Evolutionary conservation across 305 asterid genomes (phyloP).

Genomic region (Fraxinus sp.): DNA sequence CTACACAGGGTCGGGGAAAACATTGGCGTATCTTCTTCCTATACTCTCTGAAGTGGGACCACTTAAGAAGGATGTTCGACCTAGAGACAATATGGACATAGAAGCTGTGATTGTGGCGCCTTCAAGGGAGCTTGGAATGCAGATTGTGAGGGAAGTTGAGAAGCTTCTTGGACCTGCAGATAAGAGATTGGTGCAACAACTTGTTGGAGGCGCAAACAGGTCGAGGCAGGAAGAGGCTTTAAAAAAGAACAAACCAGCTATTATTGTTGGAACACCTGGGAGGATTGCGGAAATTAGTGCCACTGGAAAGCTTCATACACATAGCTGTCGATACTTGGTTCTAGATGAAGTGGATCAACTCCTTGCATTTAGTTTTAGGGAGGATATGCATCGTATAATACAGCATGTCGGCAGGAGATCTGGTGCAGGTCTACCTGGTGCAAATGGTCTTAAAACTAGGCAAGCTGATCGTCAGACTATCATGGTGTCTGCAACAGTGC

Average conservation of each 20-base stretch:
- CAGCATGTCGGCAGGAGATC: slow-evolving; percentile 86
- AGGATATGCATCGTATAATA: slow-evolving; percentile 82
- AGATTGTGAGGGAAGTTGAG: slow-evolving; percentile 91
- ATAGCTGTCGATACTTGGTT: slow-evolving; percentile 71
- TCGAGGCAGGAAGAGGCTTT: slow-evolving; percentile 95
- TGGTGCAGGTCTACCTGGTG: slow-evolving; percentile 39
- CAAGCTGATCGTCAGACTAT: slow-evolving; percentile 61
- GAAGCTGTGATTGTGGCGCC: slow-evolving; percentile 95
- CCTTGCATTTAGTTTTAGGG: slow-evolving; percentile 82
- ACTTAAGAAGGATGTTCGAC: slow-evolving; percentile 39
- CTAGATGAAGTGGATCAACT: slow-evolving; percentile 95
- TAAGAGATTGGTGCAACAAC: slow-evolving; percentile 85
- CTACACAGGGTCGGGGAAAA: slow-evolving; percentile 95
- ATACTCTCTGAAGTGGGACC: slow-evolving; percentile 71
- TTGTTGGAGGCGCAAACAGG: slow-evolving; percentile 93
- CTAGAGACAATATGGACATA: slow-evolving; percentile 43
- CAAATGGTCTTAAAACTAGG: slow-evolving; percentile 29
- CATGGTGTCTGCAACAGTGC: slow-evolving; percentile 97
- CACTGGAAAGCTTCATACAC: slow-evolving; percentile 87
- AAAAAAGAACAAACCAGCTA: slow-evolving; percentile 77
- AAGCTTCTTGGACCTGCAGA: slow-evolving; percentile 78
- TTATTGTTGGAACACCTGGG: slow-evolving; percentile 97
- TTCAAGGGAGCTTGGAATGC: slow-evolving; percentile 97
- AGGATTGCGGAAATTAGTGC: slow-evolving; percentile 92
- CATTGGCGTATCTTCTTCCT: slow-evolving; percentile 91